Percentiles rank a stretch among this genome's conserved stretches.
phyloP scores from a whole-genome alignment of 768 basidiomycete species.

The Amanita exitialis region DNA sequence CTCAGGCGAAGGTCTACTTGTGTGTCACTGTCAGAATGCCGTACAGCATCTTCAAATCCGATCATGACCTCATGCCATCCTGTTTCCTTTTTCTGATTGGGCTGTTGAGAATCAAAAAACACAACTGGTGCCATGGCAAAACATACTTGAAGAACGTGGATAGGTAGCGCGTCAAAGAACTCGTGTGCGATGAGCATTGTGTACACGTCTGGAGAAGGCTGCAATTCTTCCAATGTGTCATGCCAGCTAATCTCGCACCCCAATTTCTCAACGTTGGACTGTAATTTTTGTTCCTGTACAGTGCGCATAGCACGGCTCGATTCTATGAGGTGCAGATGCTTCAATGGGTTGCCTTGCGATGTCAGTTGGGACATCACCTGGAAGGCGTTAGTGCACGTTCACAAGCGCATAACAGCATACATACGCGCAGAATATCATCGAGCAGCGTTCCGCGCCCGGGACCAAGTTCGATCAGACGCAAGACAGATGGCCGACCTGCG shows the following conservation, averaged over 20 bases:
- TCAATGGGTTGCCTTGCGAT: slow-evolving; percentile 23
- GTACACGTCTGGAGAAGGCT: slow-evolving; percentile 38
- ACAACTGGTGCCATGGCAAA: not conserved
- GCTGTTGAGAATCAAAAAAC: not conserved
- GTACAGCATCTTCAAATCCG: slow-evolving; percentile 22
- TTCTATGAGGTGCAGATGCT: slow-evolving; percentile 70
- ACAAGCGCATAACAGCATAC: slow-evolving; percentile 14
- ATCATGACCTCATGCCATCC: slow-evolving; percentile 88
- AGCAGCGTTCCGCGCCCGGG: slow-evolving; percentile 91
- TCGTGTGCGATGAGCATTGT: slow-evolving; percentile 93
- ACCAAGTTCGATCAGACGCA: slow-evolving; percentile 84
- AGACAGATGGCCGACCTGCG: slow-evolving; percentile 32
- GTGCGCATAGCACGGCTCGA: slow-evolving; percentile 59
- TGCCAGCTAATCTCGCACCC: slow-evolving; percentile 56
- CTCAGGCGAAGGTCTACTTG: slow-evolving; percentile 31
- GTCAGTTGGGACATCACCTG: slow-evolving; percentile 47
- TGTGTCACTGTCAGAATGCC: not conserved
- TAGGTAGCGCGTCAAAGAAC: slow-evolving; percentile 94
- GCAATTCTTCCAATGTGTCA: slow-evolving; percentile 60
- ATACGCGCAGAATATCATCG: slow-evolving; percentile 78
- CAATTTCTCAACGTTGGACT: slow-evolving; percentile 15
- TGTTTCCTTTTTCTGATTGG: slow-evolving; percentile 53
- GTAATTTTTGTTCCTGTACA: slow-evolving; percentile 49
- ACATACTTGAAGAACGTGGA: slow-evolving; percentile 78
- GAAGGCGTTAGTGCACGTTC: not conserved